Base-by-base conservation (phyloP, 73 alveolate species). In the Symbiodinium pilosum region DNA sequence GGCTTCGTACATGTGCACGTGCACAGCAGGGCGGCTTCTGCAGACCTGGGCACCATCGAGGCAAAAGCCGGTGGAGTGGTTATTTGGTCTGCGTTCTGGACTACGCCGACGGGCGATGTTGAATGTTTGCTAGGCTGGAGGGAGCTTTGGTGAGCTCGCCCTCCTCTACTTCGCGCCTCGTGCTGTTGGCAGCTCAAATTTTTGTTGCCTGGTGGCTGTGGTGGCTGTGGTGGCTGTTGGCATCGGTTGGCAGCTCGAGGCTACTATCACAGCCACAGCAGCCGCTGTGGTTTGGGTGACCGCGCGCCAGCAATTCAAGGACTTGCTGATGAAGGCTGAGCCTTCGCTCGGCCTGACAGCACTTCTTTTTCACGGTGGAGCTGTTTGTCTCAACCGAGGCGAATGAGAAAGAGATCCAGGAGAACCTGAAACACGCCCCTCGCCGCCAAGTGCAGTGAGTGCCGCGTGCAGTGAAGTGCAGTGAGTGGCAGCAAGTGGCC, bases 61-160 rank as follows among this genome's bases (percentile, higher is more conserved):
- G 94, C 20, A 39, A 71, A 0, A 0, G 44, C 44, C 26, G 42
- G 44, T 30, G 43, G 24, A 24, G 77, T 2, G 4, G 20, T 24
- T 24, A n/a, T 2, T 56, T 26, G 84, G 44, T 6, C 26, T 42
- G 44, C 16, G 20, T 38, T 7, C 40, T 18, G n/a, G 42, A n/a
- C 28, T 21, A 21, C 39, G 34, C 20, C 42, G 85, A 30, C 26
- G 85, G 30, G 8, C 3, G 85, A 30, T 32, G 24, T 73, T 73
- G 0, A 5, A 2, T n/a, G 8, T 30, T 39, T 9, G 32, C 41
- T 43, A 91, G 96, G 96, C 96, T 30, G 99, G 99, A 18, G 99
- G 96, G 71, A 99, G 99, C 75, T 99, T 99, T 93, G 99, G 99
- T 36, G 99, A 99, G 95, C 99, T 99, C n/a, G 99, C 99, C 43